Conservation (phyloP, 345 rosid genomes). For the Eucalyptus globulus region DNA sequence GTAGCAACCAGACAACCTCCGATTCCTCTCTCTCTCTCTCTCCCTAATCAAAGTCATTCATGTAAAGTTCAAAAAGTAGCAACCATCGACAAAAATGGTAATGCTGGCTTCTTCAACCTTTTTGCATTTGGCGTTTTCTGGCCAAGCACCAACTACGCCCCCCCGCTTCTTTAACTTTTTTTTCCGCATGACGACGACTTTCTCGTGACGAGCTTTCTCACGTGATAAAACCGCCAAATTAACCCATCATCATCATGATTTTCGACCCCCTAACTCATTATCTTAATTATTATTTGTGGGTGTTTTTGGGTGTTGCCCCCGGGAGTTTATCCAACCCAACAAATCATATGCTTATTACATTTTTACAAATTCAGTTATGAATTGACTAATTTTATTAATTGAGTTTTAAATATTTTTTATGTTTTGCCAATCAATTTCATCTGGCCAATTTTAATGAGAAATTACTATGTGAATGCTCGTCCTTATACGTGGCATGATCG, state of each 20-base stretch:
- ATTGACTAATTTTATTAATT: rapidly evolving
- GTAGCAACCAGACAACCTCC: not conserved
- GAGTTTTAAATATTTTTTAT: too few species aligned
- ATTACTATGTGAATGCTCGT: too few species aligned
- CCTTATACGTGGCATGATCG: rapidly evolving
- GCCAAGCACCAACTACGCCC: not conserved
- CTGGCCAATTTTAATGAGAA: rapidly evolving
- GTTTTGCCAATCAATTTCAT: too few species aligned
- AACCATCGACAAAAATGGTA: not conserved
- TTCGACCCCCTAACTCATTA: not conserved
- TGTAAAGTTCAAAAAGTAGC: too few species aligned
- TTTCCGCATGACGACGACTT: not conserved
- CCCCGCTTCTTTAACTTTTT: not conserved
- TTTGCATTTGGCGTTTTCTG: not conserved
- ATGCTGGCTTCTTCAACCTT: not conserved
- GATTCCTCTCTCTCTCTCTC: not conserved
- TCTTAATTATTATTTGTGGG: too few species aligned
- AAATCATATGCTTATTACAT: too few species aligned
- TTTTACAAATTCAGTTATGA: rapidly evolving
- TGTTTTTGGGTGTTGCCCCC: too few species aligned
- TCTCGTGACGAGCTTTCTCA: not conserved
- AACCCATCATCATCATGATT: not conserved
- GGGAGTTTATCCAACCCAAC: too few species aligned
- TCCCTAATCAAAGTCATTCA: too few species aligned
- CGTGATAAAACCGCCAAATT: not conserved